These are phyloP conservation scores for Zalaria obscura DNA, from an alignment of 2,329 filamentous ascomycete species.

Conservation along the genomic window DNA sequence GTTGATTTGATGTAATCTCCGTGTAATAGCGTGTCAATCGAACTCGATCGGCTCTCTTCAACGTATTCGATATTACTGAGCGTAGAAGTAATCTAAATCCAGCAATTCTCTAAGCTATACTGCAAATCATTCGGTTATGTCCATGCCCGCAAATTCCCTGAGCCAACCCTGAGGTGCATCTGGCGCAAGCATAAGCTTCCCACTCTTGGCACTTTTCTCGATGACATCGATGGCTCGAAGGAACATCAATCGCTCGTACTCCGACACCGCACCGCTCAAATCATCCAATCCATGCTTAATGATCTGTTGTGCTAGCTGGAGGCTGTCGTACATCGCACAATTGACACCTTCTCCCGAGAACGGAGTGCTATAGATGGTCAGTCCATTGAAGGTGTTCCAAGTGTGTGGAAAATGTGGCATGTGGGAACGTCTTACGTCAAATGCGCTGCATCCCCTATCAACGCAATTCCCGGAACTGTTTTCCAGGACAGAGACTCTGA, in stretches of 20 bases:
- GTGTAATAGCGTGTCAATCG: too few species aligned
- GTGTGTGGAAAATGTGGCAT: neutral
- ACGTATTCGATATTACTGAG: too few species aligned
- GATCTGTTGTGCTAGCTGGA: conserved; percentile 33
- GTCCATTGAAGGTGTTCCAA: neutral
- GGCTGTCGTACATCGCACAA: conserved; percentile 39
- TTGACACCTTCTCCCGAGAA: conserved; percentile 48
- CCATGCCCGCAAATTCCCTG: neutral
- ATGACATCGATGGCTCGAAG: conserved; percentile 7
- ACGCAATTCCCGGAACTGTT: conserved; percentile 33
- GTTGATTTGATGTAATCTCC: too few species aligned
- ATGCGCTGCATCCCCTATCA: conserved; percentile 48
- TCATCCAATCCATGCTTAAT: conserved; percentile 11
- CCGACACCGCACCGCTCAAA: conserved; percentile 12
- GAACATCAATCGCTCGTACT: conserved; percentile 19
- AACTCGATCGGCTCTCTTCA: too few species aligned
- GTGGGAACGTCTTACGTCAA: conserved; percentile 27
- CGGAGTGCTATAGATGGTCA: conserved; percentile 20
- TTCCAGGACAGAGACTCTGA: conserved; percentile 32
- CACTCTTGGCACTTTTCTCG: neutral
- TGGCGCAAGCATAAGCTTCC: neutral
- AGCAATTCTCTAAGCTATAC: too few species aligned
- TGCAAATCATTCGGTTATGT: neutral
- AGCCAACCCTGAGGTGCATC: neutral
- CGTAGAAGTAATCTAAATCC: too few species aligned